Evolutionary conservation across 1,284 basidiomycete species (phyloP), one percentile per base, ranked within the genome.

Genomic region (Trichosporon asahii): DNA sequence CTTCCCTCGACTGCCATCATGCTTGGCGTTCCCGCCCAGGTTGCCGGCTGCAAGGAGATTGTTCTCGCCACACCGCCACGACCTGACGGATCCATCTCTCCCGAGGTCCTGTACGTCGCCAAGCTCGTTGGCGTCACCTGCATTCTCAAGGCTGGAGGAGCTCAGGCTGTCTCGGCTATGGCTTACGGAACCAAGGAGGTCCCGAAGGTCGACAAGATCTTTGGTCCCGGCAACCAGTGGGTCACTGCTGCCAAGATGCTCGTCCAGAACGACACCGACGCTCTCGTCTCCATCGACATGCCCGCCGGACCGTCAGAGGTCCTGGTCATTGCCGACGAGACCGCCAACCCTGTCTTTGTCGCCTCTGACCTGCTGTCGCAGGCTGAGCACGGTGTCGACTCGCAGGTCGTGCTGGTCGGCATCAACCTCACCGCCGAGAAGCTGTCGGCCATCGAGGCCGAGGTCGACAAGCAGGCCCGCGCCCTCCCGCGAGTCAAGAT

Each of bases 201-300:
- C 8, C 94, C 95, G n/a, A 99, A 99, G 85, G 97, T 99, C 18
- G 97, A 99, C 87, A 99, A 98, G 85, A 96, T 99, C 76, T 97
- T 98, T 78, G 97, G 97, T 21, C 97, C 97, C 2, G 97, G 97
- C 27, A 99, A 99, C 82, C 97, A 99, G 83, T 99, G 96, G 91
- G 97, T 99, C 29, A 99, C 96, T 0, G 97, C 97, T 0, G 96
- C 96, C 69, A 99, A 99, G 86, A 98, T 99, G 97, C 85, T 98
- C 72, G 95, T 98, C 23, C 95, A 98, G 84, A 98, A 98, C 82
- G 97, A 99, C 82, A 95, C 95, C n/a, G 92, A 95, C 79, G 96
- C 97, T 5, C 85, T 95, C 71, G 94, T 98, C 11, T 91, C 93
- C 23, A 99, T 99, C 79, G 97, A 99, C 84, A 99, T 99, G 94